phyloP scores from a whole-genome alignment of 1,139 yeast genomes.

The Torulaspora globosa region DNA sequence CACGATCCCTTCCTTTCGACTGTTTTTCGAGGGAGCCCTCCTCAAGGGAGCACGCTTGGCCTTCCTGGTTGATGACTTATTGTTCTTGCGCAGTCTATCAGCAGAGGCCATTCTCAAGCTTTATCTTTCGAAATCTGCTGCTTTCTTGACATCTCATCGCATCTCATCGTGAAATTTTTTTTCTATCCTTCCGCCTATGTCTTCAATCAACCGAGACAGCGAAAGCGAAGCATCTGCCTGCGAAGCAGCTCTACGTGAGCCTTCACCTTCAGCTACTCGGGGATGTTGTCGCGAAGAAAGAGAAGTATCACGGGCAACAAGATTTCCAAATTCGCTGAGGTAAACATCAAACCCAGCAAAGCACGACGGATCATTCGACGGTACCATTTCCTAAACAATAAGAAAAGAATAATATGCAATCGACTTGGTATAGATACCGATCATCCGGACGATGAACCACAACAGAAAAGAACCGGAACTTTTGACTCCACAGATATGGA shows the following conservation, averaged over 20 bases:
- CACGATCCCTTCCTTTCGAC: slow-evolving; percentile 32
- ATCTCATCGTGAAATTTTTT: slow-evolving; percentile 21
- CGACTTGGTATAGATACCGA: slow-evolving; percentile 28
- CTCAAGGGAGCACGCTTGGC: slow-evolving; percentile 10
- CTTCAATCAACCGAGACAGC: neutral
- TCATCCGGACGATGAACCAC: slow-evolving; percentile 21
- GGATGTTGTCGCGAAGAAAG: slow-evolving; percentile 26
- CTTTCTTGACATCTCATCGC: slow-evolving; percentile 13
- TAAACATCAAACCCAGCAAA: slow-evolving; percentile 56
- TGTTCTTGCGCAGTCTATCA: neutral
- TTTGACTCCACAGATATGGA: slow-evolving; percentile 14
- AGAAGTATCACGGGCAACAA: slow-evolving; percentile 40
- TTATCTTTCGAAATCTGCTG: neutral
- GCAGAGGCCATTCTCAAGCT: slow-evolving; percentile 9
- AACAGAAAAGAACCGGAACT: neutral
- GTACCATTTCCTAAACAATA: slow-evolving; percentile 59
- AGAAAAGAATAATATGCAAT: slow-evolving; percentile 41
- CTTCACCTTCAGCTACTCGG: neutral
- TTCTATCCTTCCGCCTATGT: neutral
- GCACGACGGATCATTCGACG: slow-evolving; percentile 66
- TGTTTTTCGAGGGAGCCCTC: neutral
- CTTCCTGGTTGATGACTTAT: slow-evolving; percentile 2
- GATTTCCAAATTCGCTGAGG: slow-evolving; percentile 27
- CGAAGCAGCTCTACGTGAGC: too few species aligned
- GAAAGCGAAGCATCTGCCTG: neutral